Evolutionary conservation across 257 asterid genomes (phyloP), one percentile per base, ranked within the genome.

Genomic region (Ajuga chamaepitys): DNA sequence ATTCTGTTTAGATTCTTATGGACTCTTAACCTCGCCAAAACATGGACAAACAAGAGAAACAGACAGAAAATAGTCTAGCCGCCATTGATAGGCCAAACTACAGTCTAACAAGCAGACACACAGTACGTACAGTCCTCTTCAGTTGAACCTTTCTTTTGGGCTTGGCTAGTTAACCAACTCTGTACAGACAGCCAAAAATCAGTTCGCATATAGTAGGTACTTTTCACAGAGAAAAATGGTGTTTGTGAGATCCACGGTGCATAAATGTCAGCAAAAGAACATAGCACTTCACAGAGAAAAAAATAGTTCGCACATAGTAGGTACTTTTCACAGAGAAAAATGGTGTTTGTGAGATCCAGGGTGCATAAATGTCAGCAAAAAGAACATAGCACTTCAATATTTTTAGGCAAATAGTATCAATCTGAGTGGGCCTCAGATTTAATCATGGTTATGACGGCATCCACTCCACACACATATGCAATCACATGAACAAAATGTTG

Each of bases 311-410:
- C 60, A 21, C 37, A 34, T 24, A 21, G 41, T 14, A 6, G 21
- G 47, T 37, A 14, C 58, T 11, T 40, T 53, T 48, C 56, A 13
- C 50, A 2, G 20, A 18, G 45, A 45, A 34, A 37, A 4, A 34
- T 20, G 8, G 37, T 1, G 7, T 26, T 70, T 38, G 9, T 4
- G 42, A 46, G 37, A 20, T 21, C 14, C 25, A n/a, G 51, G 50
- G 28, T 50, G 34, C 67, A 68, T 46, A 46, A 28, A 45, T 35
- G 63, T 38, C 62, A 50, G 61, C 21, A 60, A 57, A 12, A 30
- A 17, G 41, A 38, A 37, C 50, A 7, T 32, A 62, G 44, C 40
- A 54, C 7, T 4, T 10, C 12, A 47, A 18, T 24, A 14, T 13
- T 37, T 21, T 14, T 9, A 30, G 25, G 53, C 26, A 35, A 10